Percentiles rank a stretch among this genome's conserved stretches.
These are phyloP conservation scores for Alternaria sp. DNA, from an alignment of 2,329 filamentous ascomycete species.

Conservation along the genomic window DNA sequence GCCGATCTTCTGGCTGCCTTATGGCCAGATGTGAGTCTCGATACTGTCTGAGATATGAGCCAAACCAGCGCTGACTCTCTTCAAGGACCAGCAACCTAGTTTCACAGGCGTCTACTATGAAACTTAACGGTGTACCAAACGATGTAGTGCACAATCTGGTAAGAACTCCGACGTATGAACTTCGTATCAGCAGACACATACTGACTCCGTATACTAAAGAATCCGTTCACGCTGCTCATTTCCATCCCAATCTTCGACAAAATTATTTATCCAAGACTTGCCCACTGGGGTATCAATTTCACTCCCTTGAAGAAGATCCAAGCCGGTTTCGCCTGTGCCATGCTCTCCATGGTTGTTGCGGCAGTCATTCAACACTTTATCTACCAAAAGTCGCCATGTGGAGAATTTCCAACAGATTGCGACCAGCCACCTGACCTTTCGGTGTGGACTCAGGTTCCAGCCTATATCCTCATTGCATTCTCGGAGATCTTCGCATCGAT, in stretches of 20 bases:
- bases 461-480: constrained; percentile 63
- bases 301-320: constrained; percentile 79
- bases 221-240: constrained; percentile 77
- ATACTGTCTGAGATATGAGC: neutral
- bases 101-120: constrained; percentile 60
- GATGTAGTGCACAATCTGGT: constrained; percentile 75
- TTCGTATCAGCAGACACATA: neutral
- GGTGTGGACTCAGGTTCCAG: constrained; percentile 61
- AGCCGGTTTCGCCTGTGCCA: constrained; percentile 71
- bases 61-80: neutral
- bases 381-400: constrained; percentile 56
- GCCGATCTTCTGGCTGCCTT: constrained; percentile 61
- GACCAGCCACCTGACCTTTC: constrained; percentile 55
- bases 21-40: constrained; percentile 58
- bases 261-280: constrained; percentile 71
- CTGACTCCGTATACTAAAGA: constrained; percentile 34
- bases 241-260: constrained; percentile 72
- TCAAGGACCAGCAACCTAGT: constrained; percentile 67
- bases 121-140: constrained; percentile 71
- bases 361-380: constrained; percentile 65
- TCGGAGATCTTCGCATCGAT: constrained; percentile 70
- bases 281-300: constrained; percentile 69
- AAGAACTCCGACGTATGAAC: neutral
- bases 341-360: constrained; percentile 67
- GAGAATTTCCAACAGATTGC: constrained; percentile 48